Evolutionary conservation across 2,329 filamentous ascomycete genomes (phyloP).

Genomic region (Cercospora citrullina): DNA sequence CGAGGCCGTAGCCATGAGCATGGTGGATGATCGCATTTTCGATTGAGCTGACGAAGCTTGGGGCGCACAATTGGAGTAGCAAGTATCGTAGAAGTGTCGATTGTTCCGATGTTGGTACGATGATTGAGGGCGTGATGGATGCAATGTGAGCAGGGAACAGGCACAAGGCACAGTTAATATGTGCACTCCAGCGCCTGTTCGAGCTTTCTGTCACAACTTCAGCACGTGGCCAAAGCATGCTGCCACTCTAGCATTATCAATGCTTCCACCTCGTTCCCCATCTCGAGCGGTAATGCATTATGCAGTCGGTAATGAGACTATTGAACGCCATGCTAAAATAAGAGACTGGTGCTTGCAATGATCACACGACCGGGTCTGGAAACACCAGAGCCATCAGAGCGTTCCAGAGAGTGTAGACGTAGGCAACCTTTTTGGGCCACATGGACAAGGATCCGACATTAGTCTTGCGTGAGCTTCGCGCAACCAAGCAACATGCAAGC

Average conservation of each 20-base stretch:
- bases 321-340: conserved; percentile 4
- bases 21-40: conserved; percentile 30
- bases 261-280: background rate
- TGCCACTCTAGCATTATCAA: background rate
- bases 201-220: background rate
- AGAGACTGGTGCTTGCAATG: background rate
- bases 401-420: background rate
- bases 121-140: background rate
- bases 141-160: conserved; percentile 4
- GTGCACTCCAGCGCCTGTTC: background rate
- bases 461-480: conserved; percentile 10
- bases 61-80: background rate
- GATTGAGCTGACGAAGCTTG: conserved; percentile 3
- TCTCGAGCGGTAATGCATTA: background rate
- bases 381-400: background rate
- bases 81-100: background rate
- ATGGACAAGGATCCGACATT: conserved; percentile 1
- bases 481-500: conserved; percentile 4
- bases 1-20: conserved; percentile 22
- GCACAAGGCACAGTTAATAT: conserved; percentile 10
- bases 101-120: conserved; percentile 8
- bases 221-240: background rate
- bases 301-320: background rate
- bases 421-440: background rate
- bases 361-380: background rate